Conservation (phyloP, 1,284 basidiomycete species). For the Limonomyces culmigenus region DNA sequence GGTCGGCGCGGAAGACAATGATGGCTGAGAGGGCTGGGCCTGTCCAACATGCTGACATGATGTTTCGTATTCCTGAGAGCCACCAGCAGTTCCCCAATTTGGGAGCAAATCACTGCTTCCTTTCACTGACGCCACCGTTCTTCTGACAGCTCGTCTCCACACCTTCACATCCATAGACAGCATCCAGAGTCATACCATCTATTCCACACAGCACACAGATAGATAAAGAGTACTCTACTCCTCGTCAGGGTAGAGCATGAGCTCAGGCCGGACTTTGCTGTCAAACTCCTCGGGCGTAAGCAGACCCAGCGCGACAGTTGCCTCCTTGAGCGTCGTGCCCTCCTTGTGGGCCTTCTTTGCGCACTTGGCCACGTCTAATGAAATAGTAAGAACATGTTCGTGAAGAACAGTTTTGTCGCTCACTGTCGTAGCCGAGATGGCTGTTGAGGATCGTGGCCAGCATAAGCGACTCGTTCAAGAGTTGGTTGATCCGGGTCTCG, state of each 20-base stretch:
- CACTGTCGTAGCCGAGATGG: slow-evolving; percentile 88
- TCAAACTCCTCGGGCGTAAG: slow-evolving; percentile 90
- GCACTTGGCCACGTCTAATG: slow-evolving; percentile 87
- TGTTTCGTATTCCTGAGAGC: too few relatives aligned
- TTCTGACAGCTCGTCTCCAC: too few relatives aligned
- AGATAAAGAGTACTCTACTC: too few relatives aligned
- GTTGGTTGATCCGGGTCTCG: slow-evolving; percentile 77
- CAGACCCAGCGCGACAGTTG: slow-evolving; percentile 78
- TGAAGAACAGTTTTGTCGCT: slow-evolving; percentile 17
- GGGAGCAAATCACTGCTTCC: too few relatives aligned
- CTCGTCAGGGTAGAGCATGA: slow-evolving; percentile 68
- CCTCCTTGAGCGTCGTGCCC: slow-evolving; percentile 90
- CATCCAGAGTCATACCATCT: too few relatives aligned
- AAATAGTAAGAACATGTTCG: not conserved
- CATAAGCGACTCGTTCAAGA: slow-evolving; percentile 94
- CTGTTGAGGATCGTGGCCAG: slow-evolving; percentile 89
- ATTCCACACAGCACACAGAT: too few relatives aligned
- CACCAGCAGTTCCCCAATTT: too few relatives aligned
- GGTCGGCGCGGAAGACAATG: too few relatives aligned
- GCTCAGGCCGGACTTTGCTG: slow-evolving; percentile 85
- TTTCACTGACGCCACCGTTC: too few relatives aligned
- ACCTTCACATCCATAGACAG: too few relatives aligned
- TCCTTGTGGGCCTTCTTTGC: slow-evolving; percentile 99
- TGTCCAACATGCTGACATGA: too few relatives aligned
- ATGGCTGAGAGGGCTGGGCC: too few relatives aligned